phyloP scores from a whole-genome alignment of 352 stramenopile genomes.

The Phytopythium sindhum region DNA sequence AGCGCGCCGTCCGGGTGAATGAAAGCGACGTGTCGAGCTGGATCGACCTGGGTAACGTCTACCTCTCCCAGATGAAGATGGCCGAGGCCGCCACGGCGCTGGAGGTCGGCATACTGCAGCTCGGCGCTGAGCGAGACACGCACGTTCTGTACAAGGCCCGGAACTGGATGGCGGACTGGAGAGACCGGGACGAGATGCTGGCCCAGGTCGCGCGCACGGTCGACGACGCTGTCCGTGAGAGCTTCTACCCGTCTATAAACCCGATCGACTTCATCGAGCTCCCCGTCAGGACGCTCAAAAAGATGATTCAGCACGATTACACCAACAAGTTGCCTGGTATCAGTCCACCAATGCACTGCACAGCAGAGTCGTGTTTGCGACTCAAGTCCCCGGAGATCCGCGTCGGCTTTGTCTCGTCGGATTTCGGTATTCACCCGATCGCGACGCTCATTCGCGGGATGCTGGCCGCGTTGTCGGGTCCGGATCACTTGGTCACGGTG shows the following conservation, averaged over 20 bases:
- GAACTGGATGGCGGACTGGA: slow-evolving; percentile 71
- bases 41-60: slow-evolving; percentile 70
- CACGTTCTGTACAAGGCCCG: slow-evolving; percentile 58
- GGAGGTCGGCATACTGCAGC: slow-evolving; percentile 39
- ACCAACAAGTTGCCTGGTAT: not conserved
- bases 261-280: slow-evolving; percentile 52
- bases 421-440: slow-evolving; percentile 83
- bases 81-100: slow-evolving; percentile 38
- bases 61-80: slow-evolving; percentile 52
- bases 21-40: slow-evolving; percentile 43
- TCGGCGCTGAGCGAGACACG: slow-evolving; percentile 20
- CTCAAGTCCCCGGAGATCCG: slow-evolving; percentile 34
- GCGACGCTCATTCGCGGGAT: slow-evolving; percentile 64
- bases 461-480: slow-evolving; percentile 38
- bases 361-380: slow-evolving; percentile 11
- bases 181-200: slow-evolving; percentile 48
- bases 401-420: slow-evolving; percentile 74
- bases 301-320: slow-evolving; percentile 20
- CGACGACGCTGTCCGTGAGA: slow-evolving; percentile 14
- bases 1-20: slow-evolving; percentile 47
- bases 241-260: slow-evolving; percentile 15
- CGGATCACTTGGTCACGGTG: slow-evolving; percentile 32
- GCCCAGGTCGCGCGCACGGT: slow-evolving; percentile 27
- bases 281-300: slow-evolving; percentile 18
- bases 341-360: slow-evolving; percentile 14